Conservation (phyloP, 2,329 filamentous ascomycete genomes). For the Fusarium sp. region DNA sequence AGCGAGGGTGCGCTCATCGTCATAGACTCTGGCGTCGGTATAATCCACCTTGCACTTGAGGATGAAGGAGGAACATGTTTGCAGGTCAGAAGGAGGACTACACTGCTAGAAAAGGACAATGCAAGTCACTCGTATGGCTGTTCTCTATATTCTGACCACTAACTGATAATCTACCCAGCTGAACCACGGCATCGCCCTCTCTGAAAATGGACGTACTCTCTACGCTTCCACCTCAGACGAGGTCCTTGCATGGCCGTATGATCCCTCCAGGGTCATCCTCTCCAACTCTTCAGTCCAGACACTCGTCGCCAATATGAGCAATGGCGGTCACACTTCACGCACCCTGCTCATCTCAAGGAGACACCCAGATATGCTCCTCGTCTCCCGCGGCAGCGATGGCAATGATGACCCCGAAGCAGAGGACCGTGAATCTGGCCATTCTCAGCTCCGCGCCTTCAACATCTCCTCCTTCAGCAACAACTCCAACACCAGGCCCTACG, state of each 20-base stretch:
- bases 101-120: slow-evolving; percentile 50
- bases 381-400: slow-evolving; percentile 71
- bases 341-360: slow-evolving; percentile 71
- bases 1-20: slow-evolving; percentile 58
- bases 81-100: slow-evolving; percentile 51
- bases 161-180: slow-evolving; percentile 53
- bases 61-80: slow-evolving; percentile 58
- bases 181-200: slow-evolving; percentile 67
- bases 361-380: slow-evolving; percentile 66
- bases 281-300: slow-evolving; percentile 54
- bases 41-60: slow-evolving; percentile 55
- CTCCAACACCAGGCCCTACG: slow-evolving; percentile 48
- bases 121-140: slow-evolving; percentile 44
- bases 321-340: slow-evolving; percentile 71
- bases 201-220: slow-evolving; percentile 62
- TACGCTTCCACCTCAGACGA: slow-evolving; percentile 67
- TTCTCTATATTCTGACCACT: background rate
- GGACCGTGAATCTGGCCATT: slow-evolving; percentile 65
- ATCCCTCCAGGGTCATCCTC: slow-evolving; percentile 62
- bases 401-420: slow-evolving; percentile 70
- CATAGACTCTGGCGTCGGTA: slow-evolving; percentile 56
- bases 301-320: slow-evolving; percentile 71
- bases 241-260: slow-evolving; percentile 75
- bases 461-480: slow-evolving; percentile 46
- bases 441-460: slow-evolving; percentile 73